Evolutionary conservation across 1,284 basidiomycete species (phyloP).

Genomic region (Rhodotorula sp.): DNA sequence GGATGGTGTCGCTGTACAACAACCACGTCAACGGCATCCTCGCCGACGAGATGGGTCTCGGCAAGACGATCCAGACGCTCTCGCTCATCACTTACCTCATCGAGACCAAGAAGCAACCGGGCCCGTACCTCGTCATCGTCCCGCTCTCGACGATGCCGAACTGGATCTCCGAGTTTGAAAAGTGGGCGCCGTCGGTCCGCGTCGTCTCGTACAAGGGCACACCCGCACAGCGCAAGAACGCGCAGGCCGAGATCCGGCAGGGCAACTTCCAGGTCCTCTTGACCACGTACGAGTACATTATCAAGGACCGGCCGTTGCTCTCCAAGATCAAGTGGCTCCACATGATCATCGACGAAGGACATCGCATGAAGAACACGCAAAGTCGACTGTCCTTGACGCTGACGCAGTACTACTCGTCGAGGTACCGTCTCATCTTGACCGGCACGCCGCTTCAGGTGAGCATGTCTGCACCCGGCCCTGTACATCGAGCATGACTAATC

Average conservation of each 20-base stretch:
- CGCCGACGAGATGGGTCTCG: slow-evolving; percentile 56
- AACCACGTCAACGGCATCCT: slow-evolving; percentile 94
- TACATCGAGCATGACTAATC: neutral
- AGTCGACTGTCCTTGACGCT: slow-evolving; percentile 91
- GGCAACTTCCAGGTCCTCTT: slow-evolving; percentile 91
- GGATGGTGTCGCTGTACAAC: slow-evolving; percentile 90
- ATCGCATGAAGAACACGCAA: slow-evolving; percentile 99
- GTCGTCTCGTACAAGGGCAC: slow-evolving; percentile 92
- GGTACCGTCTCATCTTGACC: slow-evolving; percentile 93
- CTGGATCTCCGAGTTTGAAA: slow-evolving; percentile 95
- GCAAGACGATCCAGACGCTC: slow-evolving; percentile 72
- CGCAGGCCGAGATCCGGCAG: slow-evolving; percentile 71
- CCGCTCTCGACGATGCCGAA: slow-evolving; percentile 98
- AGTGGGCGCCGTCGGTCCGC: slow-evolving; percentile 90
- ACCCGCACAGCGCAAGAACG: slow-evolving; percentile 69
- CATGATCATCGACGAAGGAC: slow-evolving; percentile 99
- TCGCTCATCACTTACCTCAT: slow-evolving; percentile 95
- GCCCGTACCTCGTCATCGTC: slow-evolving; percentile 96
- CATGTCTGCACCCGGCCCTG: neutral
- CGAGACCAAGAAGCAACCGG: slow-evolving; percentile 84
- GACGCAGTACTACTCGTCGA: slow-evolving; percentile 87
- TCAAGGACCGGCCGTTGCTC: slow-evolving; percentile 90
- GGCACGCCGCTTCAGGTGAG: slow-evolving; percentile 86
- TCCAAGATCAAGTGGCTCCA: slow-evolving; percentile 96
- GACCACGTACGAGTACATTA: slow-evolving; percentile 99